Conservation (phyloP, 2,329 filamentous ascomycete genomes). For the Penicillium sp. region DNA sequence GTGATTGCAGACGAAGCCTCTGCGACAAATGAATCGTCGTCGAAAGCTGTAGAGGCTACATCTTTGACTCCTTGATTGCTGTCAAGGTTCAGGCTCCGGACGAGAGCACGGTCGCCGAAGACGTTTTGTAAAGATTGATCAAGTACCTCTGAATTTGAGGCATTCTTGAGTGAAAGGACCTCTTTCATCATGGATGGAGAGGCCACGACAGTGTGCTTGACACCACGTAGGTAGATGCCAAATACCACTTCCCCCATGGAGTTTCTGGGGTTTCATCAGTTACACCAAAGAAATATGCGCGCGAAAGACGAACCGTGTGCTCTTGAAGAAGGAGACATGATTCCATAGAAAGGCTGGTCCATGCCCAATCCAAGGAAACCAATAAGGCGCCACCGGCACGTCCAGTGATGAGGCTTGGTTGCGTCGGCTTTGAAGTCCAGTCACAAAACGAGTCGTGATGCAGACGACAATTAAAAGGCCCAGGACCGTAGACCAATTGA, state of each 20-base stretch:
- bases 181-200: conserved; percentile 50
- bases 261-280: conserved; percentile 31
- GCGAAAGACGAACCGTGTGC: conserved; percentile 37
- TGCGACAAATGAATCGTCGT: conserved; percentile 50
- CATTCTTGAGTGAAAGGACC: conserved; percentile 36
- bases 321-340: conserved; percentile 47
- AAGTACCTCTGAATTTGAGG: conserved; percentile 31
- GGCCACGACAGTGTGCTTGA: conserved; percentile 53
- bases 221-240: conserved; percentile 52
- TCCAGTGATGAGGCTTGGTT: conserved; percentile 28
- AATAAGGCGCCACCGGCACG: conserved; percentile 58
- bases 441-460: conserved; percentile 42
- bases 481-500: conserved; percentile 30
- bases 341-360: conserved; percentile 50
- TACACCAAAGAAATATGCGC: neutral
- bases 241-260: conserved; percentile 46
- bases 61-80: conserved; percentile 43
- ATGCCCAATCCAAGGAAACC: conserved; percentile 61
- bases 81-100: conserved; percentile 36
- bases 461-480: conserved; percentile 33
- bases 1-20: conserved; percentile 42
- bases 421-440: conserved; percentile 35
- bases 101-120: conserved; percentile 44
- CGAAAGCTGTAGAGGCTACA: conserved; percentile 41
- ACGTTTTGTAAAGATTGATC: conserved; percentile 42